phyloP scores from a whole-genome alignment of 176 grass and related monocot genomes.

The Zea luxurians region DNA sequence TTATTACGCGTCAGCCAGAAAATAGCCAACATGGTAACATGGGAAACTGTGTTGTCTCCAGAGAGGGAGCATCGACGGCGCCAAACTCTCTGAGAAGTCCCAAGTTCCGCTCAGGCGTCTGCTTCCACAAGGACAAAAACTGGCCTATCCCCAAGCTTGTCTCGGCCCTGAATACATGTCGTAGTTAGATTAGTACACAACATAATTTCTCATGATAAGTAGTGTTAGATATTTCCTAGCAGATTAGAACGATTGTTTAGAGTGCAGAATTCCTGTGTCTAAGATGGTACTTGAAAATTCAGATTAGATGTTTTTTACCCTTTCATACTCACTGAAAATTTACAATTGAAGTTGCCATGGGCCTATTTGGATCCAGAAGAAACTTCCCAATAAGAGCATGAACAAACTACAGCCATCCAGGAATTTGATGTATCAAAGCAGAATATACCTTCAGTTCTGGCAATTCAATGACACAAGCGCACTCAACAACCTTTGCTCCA shows the following conservation, averaged over 20 bases:
- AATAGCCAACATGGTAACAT: conserved; percentile 35
- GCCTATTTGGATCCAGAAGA: background rate
- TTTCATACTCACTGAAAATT: background rate
- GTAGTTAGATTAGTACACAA: conserved; percentile 1
- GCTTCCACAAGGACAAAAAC: conserved; percentile 83
- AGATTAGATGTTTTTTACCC: background rate
- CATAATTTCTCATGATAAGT: background rate
- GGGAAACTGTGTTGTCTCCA: conserved; percentile 36
- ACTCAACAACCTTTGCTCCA: conserved; percentile 82
- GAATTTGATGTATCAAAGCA: background rate
- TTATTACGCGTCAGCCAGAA: conserved; percentile 42
- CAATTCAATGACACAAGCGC: conserved; percentile 94
- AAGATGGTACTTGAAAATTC: background rate
- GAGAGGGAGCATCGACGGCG: conserved; percentile 8
- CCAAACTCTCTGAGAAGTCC: conserved; percentile 26
- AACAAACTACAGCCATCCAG: background rate
- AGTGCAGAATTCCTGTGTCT: background rate
- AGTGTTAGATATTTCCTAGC: background rate
- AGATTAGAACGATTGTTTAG: background rate
- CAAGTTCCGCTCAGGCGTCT: conserved; percentile 31
- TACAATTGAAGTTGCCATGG: background rate
- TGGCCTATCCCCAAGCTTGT: conserved; percentile 63
- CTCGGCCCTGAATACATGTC: conserved; percentile 61
- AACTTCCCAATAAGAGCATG: background rate
- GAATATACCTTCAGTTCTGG: conserved; percentile 73